Evolutionary conservation across 2,329 filamentous ascomycete genomes (phyloP).

Genomic region (Canariomyces notabilis): DNA sequence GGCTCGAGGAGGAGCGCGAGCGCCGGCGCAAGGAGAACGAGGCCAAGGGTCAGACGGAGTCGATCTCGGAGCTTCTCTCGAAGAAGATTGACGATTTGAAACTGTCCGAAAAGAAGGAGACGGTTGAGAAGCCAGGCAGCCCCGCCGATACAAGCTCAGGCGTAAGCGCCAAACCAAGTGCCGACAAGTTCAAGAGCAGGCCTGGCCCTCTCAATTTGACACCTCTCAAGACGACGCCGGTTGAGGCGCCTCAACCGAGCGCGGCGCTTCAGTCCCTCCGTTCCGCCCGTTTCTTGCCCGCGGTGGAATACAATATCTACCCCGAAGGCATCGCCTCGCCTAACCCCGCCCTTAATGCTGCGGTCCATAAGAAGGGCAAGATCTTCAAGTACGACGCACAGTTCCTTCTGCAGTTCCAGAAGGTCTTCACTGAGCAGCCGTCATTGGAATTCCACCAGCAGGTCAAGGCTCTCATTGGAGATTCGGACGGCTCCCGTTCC

Average conservation of each 20-base stretch:
- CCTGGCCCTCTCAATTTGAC: slow-evolving; percentile 85
- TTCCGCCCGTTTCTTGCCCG: slow-evolving; percentile 80
- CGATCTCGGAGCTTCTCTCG: slow-evolving; percentile 49
- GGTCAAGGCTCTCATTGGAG: slow-evolving; percentile 81
- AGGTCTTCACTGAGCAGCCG: slow-evolving; percentile 93
- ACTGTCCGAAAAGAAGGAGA: slow-evolving; percentile 41
- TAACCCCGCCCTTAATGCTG: slow-evolving; percentile 83
- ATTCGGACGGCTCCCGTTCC: slow-evolving; percentile 61
- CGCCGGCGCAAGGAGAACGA: slow-evolving; percentile 49
- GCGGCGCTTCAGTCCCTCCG: slow-evolving; percentile 90
- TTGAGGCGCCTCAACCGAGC: slow-evolving; percentile 89
- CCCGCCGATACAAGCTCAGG: slow-evolving; percentile 36
- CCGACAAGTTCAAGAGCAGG: slow-evolving; percentile 63
- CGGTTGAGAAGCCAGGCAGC: slow-evolving; percentile 20
- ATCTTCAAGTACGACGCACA: slow-evolving; percentile 92
- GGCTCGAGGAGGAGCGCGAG: slow-evolving; percentile 66
- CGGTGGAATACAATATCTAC: slow-evolving; percentile 75
- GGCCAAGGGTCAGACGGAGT: slow-evolving; percentile 42
- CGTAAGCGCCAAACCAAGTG: slow-evolving; percentile 47
- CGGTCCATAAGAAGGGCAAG: slow-evolving; percentile 71
- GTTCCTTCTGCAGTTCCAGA: slow-evolving; percentile 94
- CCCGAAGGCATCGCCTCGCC: slow-evolving; percentile 80
- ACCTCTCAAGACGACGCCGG: slow-evolving; percentile 71
- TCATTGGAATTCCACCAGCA: slow-evolving; percentile 89
- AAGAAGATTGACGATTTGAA: slow-evolving; percentile 36